Base-by-base conservation (phyloP, 352 stramenopile genomes). In the Aphanomyces cochlioides region DNA sequence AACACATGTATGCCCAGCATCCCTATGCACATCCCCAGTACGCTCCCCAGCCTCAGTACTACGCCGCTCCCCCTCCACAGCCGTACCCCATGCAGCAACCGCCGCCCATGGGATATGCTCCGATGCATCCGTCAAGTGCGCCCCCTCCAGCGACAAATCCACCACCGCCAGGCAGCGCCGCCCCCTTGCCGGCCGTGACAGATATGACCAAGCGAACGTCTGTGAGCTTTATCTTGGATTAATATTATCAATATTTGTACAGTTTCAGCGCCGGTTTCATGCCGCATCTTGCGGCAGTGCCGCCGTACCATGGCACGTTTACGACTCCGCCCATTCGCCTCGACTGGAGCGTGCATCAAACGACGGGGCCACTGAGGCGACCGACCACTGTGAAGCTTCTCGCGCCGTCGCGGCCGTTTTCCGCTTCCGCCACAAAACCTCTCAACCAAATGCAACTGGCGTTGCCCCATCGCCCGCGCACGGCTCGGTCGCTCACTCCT, bases 221-320 rank as follows among this genome's bases (percentile, higher is more conserved):
- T 12, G 61, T 70, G 64, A 70, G 64, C 34, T 70, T 63, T 64
- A 70, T 70, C 41, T 70, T 70, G 56, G 64, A 70, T 56, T 70
- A 70, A 70, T 38, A 58, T 13, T 8, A 58, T 19, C n/a, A 8
- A 58, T 58, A 38, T 10, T 10, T 13, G n/a, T 2, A 38, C 8
- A 12, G 50, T 58, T 58, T 34, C 50, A 53, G 28, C 28, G 28
- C 28, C 28, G 28, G 28, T 28, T 28, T 28, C 28, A 28, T 28
- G 28, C 28, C 28, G 28, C 28, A 28, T 28, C 28, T 2, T 0
- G 2, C 28, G 28, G 28, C 28, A 28, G 28, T 28, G 28, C 50
- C 50, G 28, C 50, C 8, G 8, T 61, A 61, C 45, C 17, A 15
- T 5, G 64, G 64, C n/a, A n/a, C 64, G 38, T 63, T 70, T 15